Conservation (phyloP, 108 stramenopile genomes). For the Epipyxis sp. region DNA sequence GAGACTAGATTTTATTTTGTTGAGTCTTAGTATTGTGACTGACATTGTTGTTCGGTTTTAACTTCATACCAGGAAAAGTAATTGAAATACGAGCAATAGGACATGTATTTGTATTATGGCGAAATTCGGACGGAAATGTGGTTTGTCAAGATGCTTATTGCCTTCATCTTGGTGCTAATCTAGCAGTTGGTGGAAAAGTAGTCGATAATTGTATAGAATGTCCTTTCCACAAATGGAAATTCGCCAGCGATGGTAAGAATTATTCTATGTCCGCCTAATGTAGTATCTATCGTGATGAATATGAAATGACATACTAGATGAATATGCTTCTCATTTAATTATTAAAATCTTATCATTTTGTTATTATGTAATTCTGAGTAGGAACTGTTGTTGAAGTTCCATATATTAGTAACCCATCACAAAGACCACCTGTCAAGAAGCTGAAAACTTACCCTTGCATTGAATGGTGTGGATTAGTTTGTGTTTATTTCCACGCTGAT, state of each 20-base stretch:
- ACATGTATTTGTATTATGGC: constrained; percentile 34
- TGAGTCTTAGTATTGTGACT: too few species aligned
- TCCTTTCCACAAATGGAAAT: constrained; percentile 43
- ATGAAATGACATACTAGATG: too few species aligned
- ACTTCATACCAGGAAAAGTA: too few species aligned
- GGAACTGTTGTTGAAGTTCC: not conserved
- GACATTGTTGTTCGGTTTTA: too few species aligned
- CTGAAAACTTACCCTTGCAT: constrained; percentile 13
- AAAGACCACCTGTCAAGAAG: not conserved
- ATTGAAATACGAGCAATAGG: constrained; percentile 37
- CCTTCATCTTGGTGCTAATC: constrained; percentile 43
- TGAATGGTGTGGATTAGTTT: constrained; percentile 16
- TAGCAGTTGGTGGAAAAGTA: constrained; percentile 39
- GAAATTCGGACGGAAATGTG: constrained; percentile 5
- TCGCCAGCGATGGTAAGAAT: constrained; percentile 36
- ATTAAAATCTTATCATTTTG: too few species aligned
- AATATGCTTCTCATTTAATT: too few species aligned
- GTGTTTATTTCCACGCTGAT: constrained; percentile 17
- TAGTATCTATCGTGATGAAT: too few species aligned
- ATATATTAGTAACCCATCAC: not conserved
- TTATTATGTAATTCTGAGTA: too few species aligned
- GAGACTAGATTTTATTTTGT: too few species aligned
- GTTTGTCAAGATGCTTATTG: constrained; percentile 40
- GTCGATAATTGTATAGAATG: constrained; percentile 31
- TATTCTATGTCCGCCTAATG: too few species aligned